Evolutionary conservation across 2,329 filamentous ascomycete genomes (phyloP), one percentile per base, ranked within the genome.

Genomic region (Microdochium nivale): DNA sequence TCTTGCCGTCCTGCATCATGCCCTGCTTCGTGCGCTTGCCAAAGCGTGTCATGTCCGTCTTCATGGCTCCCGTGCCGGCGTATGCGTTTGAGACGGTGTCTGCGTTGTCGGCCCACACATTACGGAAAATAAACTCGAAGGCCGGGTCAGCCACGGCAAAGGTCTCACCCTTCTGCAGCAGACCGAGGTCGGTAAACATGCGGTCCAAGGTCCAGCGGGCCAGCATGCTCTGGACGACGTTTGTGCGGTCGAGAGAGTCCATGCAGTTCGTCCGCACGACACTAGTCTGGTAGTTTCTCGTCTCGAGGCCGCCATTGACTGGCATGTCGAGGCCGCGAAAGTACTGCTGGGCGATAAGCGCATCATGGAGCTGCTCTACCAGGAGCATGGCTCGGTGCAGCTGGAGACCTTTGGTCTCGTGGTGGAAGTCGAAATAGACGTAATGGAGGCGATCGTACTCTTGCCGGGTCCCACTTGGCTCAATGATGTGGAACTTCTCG

Each of bases 181-280:
- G 73, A 33, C 91, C 91, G 3, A 90, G 73, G 60, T 97, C 92
- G 56, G 85, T 80, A 52, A 99, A 83, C 75, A 96, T 94, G 57
- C 90, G 86, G 55, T 91, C 91, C 40, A 99, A 75, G 14, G 89
- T 88, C 80, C 85, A 91, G 49, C 92, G 86, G 10, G 88, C 94
- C 53, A 99, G 81, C 87, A 97, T 96, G 67, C 90, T 95, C 71
- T 99, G 94, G 3, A 99, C 90, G 7, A 99, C 91, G 62, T 99
- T 99, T 50, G 94, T 99, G 50, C 94, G 87, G 69, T 99, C 94
- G 14, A 99, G 80, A 59, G 95, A 99, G 70, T 99, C 94, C 94
- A 99, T 99, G 73, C 94, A 99, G 68, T 99, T 99, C 37, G 94
- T 96, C 51, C 94, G 86, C 57, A 99, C 91, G 16, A 97, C 91